Evolutionary conservation across 2,329 filamentous ascomycete species (phyloP), one percentile per base, ranked within the genome.

Genomic region (Fusarium decemcellulare): DNA sequence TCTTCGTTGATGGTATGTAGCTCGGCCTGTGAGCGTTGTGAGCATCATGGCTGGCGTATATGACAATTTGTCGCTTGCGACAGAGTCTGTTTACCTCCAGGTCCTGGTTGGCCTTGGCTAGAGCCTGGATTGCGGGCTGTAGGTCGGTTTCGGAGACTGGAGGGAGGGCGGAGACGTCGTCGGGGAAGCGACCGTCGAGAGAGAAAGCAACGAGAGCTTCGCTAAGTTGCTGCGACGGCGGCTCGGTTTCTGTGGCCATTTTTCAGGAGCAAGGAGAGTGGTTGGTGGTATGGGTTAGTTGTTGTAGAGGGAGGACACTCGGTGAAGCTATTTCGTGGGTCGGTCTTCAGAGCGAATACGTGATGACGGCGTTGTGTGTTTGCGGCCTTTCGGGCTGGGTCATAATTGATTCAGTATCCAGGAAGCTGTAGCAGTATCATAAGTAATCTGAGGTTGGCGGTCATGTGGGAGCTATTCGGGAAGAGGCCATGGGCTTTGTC

Each of bases 1-100:
- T 94, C 90, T 76, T 90, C 88, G 79, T 95, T 97, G 66, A 96
- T 88, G 23, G 84, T 80, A 69, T 91, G 91, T 62, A 98, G 92
- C 73, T 97, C 91, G 63, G 86, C 59, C 80, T 82, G 61, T 32
- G 46, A 27, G 42, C 55, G 32, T 59, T 44, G 65, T 75, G 59
- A 75, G 70, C 54, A 71, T 65, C 40, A 39, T 63, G 59, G 52
- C 52, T 60, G 46, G 46, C 27, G 37, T 23, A 18, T 23, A 39
- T 48, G 16, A 23, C 4, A 44, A 23, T 10, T 27, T 5, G 46
- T 59, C 29, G 65, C 55, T 43, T 34, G 10, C 43, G 29, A 53
- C 36, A 50, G 60, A 59, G 30, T 61, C 18, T 61, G 56, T 37
- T 48, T 76, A 84, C 82, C 79, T 84, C 81, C 39, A 84, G 76